phyloP scores from a whole-genome alignment of 257 asterid genomes.

The Datura wrightii region DNA sequence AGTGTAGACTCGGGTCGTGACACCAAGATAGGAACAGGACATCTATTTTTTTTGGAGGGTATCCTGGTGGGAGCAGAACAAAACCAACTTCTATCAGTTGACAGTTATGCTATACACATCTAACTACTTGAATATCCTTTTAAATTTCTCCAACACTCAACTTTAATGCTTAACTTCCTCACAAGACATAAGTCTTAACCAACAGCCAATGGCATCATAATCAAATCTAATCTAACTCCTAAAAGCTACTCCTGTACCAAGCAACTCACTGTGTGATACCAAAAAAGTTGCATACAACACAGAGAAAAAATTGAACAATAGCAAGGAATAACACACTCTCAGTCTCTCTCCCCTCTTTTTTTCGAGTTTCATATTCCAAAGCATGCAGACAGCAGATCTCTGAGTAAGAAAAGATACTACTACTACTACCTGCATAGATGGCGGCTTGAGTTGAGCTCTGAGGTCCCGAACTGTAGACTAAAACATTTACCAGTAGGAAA shows the following conservation, averaged over 20 bases:
- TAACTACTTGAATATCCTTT: not conserved
- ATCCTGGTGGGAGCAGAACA: not conserved
- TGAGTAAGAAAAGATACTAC: conserved; percentile 13
- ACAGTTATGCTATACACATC: not conserved
- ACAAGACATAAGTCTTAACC: not conserved
- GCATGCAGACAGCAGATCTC: conserved; percentile 17
- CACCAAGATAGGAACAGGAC: not conserved
- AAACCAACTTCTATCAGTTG: not conserved
- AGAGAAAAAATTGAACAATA: not conserved
- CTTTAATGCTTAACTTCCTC: not conserved
- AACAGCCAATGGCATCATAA: not conserved
- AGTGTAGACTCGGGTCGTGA: not conserved
- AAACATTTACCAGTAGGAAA: conserved; percentile 18
- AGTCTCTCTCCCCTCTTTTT: not conserved
- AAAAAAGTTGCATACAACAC: not conserved
- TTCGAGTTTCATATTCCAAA: not conserved
- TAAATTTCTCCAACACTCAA: not conserved
- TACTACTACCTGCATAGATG: conserved; percentile 88
- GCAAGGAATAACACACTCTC: not conserved
- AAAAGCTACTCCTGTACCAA: not conserved
- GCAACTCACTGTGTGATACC: not conserved
- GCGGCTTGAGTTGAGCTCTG: conserved; percentile 96
- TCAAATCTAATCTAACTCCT: not conserved
- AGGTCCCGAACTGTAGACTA: conserved; percentile 95
- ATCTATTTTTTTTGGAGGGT: not conserved